Evolutionary conservation across 1,139 yeast species (phyloP).

Genomic region (Blastobotrys illinoisensis): DNA sequence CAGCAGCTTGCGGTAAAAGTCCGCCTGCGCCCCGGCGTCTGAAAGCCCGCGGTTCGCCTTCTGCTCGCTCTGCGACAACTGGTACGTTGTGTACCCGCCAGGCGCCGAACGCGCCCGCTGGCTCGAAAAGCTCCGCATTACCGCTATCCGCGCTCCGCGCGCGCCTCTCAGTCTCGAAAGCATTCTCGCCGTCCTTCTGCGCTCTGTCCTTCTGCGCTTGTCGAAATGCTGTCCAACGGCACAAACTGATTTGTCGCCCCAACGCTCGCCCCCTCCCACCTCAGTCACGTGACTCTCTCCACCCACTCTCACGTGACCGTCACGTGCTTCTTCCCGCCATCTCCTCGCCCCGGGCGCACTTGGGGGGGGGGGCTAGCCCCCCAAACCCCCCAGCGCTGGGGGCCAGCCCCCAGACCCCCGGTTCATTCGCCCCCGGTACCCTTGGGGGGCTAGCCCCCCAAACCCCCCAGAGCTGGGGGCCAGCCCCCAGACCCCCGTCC

Average conservation of each 20-base stretch:
- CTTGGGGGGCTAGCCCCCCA: no score
- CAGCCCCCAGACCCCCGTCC: no score
- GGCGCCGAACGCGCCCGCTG: neutral
- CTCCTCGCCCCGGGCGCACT: no score
- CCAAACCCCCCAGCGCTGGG: no score
- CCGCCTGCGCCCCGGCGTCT: conserved; percentile 70
- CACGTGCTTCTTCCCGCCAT: neutral
- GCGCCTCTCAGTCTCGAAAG: neutral
- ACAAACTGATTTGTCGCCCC: no score
- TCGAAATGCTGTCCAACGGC: neutral
- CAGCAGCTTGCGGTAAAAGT: conserved; percentile 67
- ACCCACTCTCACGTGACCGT: no score
- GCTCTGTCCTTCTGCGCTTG: neutral
- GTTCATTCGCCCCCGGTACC: no score
- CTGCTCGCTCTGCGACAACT: conserved; percentile 51
- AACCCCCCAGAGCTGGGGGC: no score
- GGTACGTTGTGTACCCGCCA: conserved; percentile 6
- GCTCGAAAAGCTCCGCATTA: neutral
- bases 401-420: no score
- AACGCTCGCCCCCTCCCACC: no score
- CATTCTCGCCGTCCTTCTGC: neutral
- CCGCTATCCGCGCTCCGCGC: neutral
- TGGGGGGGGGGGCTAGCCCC: no score
- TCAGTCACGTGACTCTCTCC: no score
- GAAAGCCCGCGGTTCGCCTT: conserved; percentile 68